Percentiles rank a stretch among this genome's conserved stretches.
Conservation (phyloP, 163 green algal species). For the Chlamydomonas reinhardtii region DNA sequence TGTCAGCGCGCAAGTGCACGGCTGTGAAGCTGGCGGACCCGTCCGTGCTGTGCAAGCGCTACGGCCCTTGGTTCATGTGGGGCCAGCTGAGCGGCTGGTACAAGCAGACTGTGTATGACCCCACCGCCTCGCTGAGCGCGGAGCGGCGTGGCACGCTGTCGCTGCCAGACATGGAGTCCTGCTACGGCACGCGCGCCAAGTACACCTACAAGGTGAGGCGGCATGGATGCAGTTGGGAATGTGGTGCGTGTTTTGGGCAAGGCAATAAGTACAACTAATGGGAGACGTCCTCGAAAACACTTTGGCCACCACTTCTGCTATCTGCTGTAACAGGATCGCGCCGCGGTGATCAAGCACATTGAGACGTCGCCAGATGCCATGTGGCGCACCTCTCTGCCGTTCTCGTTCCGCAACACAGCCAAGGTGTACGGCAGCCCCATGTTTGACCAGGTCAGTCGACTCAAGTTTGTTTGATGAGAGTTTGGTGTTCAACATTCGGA, state of each 20-base stretch:
- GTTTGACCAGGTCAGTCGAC: conserved; percentile 72
- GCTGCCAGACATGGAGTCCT: conserved; percentile 88
- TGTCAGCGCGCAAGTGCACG: not conserved
- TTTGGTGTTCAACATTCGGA: not conserved
- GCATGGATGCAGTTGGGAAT: not conserved
- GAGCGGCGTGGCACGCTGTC: conserved; percentile 88
- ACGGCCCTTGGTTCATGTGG: conserved; percentile 87
- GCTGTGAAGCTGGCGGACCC: not conserved
- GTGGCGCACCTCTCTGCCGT: conserved; percentile 84
- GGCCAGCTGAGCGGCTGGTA: conserved; percentile 87
- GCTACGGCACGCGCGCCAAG: conserved; percentile 57
- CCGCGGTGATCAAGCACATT: conserved; percentile 77
- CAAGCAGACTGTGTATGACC: conserved; percentile 95
- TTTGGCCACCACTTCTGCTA: too few species aligned
- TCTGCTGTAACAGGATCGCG: conserved; percentile 68
- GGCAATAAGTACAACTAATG: too few species aligned
- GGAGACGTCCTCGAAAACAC: too few species aligned
- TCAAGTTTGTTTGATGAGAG: not conserved
- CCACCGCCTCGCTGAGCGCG: conserved; percentile 84
- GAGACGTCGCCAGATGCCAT: conserved; percentile 72
- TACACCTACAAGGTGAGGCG: conserved; percentile 26
- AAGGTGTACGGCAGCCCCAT: conserved; percentile 87
- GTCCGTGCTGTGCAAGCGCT: conserved; percentile 79
- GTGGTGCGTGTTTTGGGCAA: too few species aligned
- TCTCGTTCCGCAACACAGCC: conserved; percentile 81